Base-by-base conservation (phyloP, 1,284 basidiomycete genomes). In the Ceratobasidium sp. region DNA sequence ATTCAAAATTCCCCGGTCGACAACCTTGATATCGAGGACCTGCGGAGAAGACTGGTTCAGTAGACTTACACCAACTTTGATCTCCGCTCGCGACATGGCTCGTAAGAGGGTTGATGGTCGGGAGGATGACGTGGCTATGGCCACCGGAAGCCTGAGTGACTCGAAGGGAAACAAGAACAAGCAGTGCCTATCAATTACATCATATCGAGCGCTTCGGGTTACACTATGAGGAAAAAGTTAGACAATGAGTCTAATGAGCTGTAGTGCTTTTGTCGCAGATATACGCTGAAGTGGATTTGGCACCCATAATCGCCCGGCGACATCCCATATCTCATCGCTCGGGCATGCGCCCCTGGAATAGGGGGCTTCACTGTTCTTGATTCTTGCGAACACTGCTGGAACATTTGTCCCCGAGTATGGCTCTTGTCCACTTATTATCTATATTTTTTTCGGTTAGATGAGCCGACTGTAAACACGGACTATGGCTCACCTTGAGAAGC, bases 41-140 rank as follows among this genome's bases (percentile, higher is more conserved):
- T 73, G 71, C 20, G 58, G 58, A 4, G 71, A 42, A 1, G 39
- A 51, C 10, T 51, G n/a, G 10, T 72, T 42, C 5, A 72, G 15
- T 23, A 72, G 55, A 72, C n/a, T n/a, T 7, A 72, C 58, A 2
- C 49, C 20, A 1, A 72, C 12, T 39, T 46, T 23, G 40, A 72
- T 23, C 20, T 61, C 46, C 40, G n/a, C 20, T 1, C 40, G 26
- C 2, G 70, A 33, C 70, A 72, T 72, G 68, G 53, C 44, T 56
- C n/a, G 10, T 51, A 26, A 20, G 44, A n/a, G 58, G 15, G 40
- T 12, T 68, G 63, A 39, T 40, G 33, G 40, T 7, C n/a, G 5
- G 26, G 28, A 13, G 53, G 60, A 33, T 73, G 56, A 51, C 71
- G 58, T 73, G 71, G 71, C 71, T 73, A 73, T 40, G 60, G 60